phyloP scores from a whole-genome alignment of 2,329 filamentous ascomycete species.

The Lizonia empirigonia region DNA sequence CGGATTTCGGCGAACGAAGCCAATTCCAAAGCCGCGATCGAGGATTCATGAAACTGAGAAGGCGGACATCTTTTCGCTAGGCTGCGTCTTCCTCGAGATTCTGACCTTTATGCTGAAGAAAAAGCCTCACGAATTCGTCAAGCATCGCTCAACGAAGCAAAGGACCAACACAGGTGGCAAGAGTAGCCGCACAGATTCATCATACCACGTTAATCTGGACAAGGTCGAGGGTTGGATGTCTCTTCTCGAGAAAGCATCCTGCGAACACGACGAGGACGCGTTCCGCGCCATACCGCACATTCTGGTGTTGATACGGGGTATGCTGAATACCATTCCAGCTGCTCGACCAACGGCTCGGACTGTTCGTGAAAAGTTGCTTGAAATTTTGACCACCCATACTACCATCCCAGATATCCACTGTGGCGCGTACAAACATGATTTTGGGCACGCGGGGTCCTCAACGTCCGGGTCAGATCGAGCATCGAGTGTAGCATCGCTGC shows the following conservation, averaged over 20 bases:
- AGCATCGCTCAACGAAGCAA: slow-evolving; percentile 69
- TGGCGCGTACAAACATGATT: slow-evolving; percentile 40
- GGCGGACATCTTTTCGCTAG: slow-evolving; percentile 75
- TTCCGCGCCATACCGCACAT: slow-evolving; percentile 51
- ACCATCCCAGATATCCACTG: slow-evolving; percentile 45
- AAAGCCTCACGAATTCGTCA: slow-evolving; percentile 67
- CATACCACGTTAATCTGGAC: slow-evolving; percentile 72
- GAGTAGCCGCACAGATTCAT: slow-evolving; percentile 69
- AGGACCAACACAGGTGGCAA: slow-evolving; percentile 53
- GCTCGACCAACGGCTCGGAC: slow-evolving; percentile 50
- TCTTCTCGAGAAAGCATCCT: slow-evolving; percentile 64
- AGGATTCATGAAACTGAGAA: slow-evolving; percentile 47
- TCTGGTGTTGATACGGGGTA: slow-evolving; percentile 49
- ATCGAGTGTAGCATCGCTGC: slow-evolving; percentile 36
- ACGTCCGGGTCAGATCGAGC: slow-evolving; percentile 35
- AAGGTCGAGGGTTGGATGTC: slow-evolving; percentile 73
- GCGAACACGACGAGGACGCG: slow-evolving; percentile 43
- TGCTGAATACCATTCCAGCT: slow-evolving; percentile 50
- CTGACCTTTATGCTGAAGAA: slow-evolving; percentile 72
- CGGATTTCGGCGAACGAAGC: slow-evolving; percentile 41
- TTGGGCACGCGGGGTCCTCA: slow-evolving; percentile 30
- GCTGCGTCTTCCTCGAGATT: slow-evolving; percentile 74
- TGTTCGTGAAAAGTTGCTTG: slow-evolving; percentile 48
- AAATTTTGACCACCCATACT: slow-evolving; percentile 39
- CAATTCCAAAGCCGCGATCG: slow-evolving; percentile 33